Base-by-base conservation (phyloP, 208 protist species). In the Phytomonas francai region DNA sequence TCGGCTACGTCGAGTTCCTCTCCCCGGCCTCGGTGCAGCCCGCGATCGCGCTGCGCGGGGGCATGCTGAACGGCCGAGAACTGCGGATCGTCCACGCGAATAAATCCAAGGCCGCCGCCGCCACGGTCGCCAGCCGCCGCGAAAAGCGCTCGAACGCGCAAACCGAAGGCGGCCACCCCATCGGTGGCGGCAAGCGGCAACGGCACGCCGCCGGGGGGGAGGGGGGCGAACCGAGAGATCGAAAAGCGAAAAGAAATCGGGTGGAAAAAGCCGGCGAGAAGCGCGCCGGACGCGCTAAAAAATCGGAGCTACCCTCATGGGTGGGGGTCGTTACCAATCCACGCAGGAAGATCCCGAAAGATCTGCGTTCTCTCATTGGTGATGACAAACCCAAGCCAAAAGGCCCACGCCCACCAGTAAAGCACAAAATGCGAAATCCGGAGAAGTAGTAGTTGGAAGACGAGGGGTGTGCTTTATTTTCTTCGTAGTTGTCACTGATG, bases 1-100 rank as follows among this genome's bases (percentile, higher is more conserved):
- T 95, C 57, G 92, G 92, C 57, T 97, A 97, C 68, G 92, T 97
- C 9, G 87, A 97, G 74, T 97, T 97, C 62, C 28, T 80, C 22
- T 58, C 68, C 62, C 11, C 59, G 34, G 30, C 77, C 9, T 91
- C 84, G 11, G 88, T 95, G 11, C 33, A 69, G 36, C 67, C 70
- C 6, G 92, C 89, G 25, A 87, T 97, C 62, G 86, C 68, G 5
- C 79, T 80, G 14, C 79, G 87, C 14, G 92, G 87, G 0, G 76
- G 67, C 45, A 58, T 79, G 36, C 79, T 93, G 7, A 87, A 89
- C 71, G 89, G 84, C 27, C 79, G 89, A 1, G 82, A 88, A 29
- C 56, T 97, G 8, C 85, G 92, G 58, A 94, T 97, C 34, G 84
- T 91, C 12, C 90, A 93, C 75, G 84, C 90, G 36, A 88, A 93